These are phyloP conservation scores for Suillus tomentosus DNA, from an alignment of 768 basidiomycete genomes.

Conservation along the genomic window DNA sequence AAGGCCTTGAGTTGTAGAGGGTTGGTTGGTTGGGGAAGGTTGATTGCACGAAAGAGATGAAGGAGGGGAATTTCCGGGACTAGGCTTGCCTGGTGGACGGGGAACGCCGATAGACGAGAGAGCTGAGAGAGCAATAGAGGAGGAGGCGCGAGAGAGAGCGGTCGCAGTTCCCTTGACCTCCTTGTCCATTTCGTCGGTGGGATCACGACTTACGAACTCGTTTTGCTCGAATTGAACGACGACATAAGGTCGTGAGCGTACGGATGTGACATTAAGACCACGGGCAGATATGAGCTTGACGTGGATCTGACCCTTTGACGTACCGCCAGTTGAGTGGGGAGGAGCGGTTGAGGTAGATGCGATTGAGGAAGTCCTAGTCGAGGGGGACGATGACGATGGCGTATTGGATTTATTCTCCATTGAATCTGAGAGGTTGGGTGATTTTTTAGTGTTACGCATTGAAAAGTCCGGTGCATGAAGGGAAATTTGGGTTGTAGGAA, in stretches of 20 bases:
- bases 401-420: conserved; percentile 40
- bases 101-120: conserved; percentile 63
- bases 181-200: conserved; percentile 82
- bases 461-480: conserved; percentile 86
- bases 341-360: conserved; percentile 21
- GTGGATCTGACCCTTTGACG: conserved; percentile 77
- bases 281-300: conserved; percentile 95
- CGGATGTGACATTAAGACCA: conserved; percentile 70
- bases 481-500: conserved; percentile 65
- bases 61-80: conserved; percentile 45
- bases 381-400: conserved; percentile 44
- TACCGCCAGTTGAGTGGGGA: conserved; percentile 34
- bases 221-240: conserved; percentile 99
- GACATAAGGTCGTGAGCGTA: conserved; percentile 79
- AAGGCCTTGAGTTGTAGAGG: conserved; percentile 42
- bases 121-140: conserved; percentile 65
- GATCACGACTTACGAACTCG: conserved; percentile 94
- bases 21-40: conserved; percentile 30
- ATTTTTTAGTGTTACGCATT: conserved; percentile 63
- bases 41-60: conserved; percentile 40
- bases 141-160: conserved; percentile 53
- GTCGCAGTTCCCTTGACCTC: conserved; percentile 83
- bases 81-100: conserved; percentile 43
- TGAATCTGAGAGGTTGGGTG: conserved; percentile 30
- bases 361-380: conserved; percentile 34